A percentile compares a stretch with the other conserved stretches of the same genome.
Conservation (phyloP, 2,329 filamentous ascomycete species). For the Fusarium beomiforme region DNA sequence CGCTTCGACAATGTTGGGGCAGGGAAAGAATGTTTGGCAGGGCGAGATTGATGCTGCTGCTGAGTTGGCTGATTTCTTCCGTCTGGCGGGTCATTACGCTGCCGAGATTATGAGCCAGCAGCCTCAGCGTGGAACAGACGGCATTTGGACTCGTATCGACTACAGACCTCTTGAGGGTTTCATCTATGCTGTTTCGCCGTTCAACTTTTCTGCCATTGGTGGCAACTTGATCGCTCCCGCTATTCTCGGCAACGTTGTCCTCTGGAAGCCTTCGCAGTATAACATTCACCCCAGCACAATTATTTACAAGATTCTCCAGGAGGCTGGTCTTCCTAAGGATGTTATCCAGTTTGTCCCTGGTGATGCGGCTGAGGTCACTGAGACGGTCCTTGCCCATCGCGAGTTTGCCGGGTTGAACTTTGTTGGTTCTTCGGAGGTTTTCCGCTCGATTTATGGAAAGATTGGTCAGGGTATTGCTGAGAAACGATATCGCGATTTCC, state of each 20-base stretch:
- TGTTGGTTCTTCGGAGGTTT: slow-evolving; percentile 91
- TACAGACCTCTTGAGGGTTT: slow-evolving; percentile 94
- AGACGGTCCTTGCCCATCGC: slow-evolving; percentile 76
- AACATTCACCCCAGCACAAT: slow-evolving; percentile 90
- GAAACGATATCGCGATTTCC: slow-evolving; percentile 84
- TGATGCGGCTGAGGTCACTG: slow-evolving; percentile 84
- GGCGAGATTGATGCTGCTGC: slow-evolving; percentile 96
- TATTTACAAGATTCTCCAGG: slow-evolving; percentile 87
- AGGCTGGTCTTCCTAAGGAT: slow-evolving; percentile 86
- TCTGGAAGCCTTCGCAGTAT: slow-evolving; percentile 93
- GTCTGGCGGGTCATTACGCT: slow-evolving; percentile 93
- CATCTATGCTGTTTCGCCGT: slow-evolving; percentile 91
- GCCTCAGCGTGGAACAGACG: slow-evolving; percentile 45
- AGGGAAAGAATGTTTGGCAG: slow-evolving; percentile 99
- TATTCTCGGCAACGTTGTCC: slow-evolving; percentile 90
- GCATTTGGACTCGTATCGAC: slow-evolving; percentile 73
- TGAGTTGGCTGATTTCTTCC: slow-evolving; percentile 90
- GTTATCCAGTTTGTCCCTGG: slow-evolving; percentile 96
- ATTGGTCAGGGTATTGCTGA: slow-evolving; percentile 84
- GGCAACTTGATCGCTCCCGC: slow-evolving; percentile 87
- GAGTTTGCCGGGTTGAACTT: slow-evolving; percentile 93
- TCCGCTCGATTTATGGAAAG: slow-evolving; percentile 86
- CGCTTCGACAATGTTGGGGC: slow-evolving; percentile 93
- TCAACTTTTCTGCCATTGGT: slow-evolving; percentile 96
- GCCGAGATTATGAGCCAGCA: slow-evolving; percentile 55